Base-by-base conservation (phyloP, 305 asterid genomes). In the Fraxinus floribunda region DNA sequence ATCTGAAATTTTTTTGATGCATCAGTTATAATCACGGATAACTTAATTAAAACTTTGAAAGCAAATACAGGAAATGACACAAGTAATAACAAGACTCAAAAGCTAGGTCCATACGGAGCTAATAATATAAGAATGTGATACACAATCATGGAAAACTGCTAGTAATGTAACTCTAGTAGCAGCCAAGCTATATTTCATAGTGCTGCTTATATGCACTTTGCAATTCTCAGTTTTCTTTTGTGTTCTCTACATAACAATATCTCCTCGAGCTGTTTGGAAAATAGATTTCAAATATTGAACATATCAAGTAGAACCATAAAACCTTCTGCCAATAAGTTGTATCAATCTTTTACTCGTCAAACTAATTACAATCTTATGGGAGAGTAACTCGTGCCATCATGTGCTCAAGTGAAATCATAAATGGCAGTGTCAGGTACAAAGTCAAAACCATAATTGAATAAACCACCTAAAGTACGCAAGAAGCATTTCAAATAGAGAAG, bases 1-100 rank as follows among this genome's bases (percentile, higher is more conserved):
- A 97, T 97, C 99, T 97, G 93, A 85, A 87, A 92, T 70, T 82
- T 81, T 77, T 74, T 76, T 38, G 81, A 41, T 73, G 83, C 16
- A 44, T 83, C 82, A 85, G 10, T 77, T 76, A 81, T 49, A 85
- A 85, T 78, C 68, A 80, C 78, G 16, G 79, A 77, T 78, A 79
- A 70, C 71, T 52, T 70, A 74, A 80, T 77, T 29, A 30, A 84
- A 26, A 72, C 35, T 82, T 39, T 20, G 41, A 79, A 29, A n/a
- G 73, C 16, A 84, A 62, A 66, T 49, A 26, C 30, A 52, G 75
- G 55, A 11, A 60, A 32, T 57, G 32, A 32, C 57, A 26, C 55
- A 13, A 10, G 60, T 7, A 79, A 62, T 7, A 9, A 66, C 36
- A 49, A 64, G 49, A 78, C 9, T 60, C 74, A 41, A 81, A 34